Conservation (phyloP, 768 basidiomycete genomes). For the Serendipita sp. region DNA sequence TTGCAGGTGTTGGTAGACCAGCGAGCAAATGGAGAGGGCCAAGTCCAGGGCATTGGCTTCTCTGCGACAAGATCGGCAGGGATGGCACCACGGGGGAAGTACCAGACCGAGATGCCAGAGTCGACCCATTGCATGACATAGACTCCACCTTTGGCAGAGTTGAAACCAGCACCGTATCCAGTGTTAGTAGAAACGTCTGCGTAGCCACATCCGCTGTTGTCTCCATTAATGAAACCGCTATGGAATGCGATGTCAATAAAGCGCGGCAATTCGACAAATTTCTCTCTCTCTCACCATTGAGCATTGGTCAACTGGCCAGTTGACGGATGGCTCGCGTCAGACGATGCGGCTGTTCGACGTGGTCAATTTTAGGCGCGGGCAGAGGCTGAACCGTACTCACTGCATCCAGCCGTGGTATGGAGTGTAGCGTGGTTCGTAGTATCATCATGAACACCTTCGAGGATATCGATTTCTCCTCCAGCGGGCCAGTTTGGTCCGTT, state of each 20-base stretch:
- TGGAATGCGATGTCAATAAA: background rate
- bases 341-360: background rate
- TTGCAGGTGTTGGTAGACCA: slow-evolving; percentile 65
- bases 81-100: slow-evolving; percentile 58
- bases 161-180: slow-evolving; percentile 78
- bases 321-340: slow-evolving; percentile 1
- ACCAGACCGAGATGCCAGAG: slow-evolving; percentile 62
- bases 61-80: slow-evolving; percentile 63
- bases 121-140: slow-evolving; percentile 78
- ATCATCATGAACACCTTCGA: slow-evolving; percentile 71
- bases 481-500: slow-evolving; percentile 44
- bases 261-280: background rate
- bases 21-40: slow-evolving; percentile 63
- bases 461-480: slow-evolving; percentile 65
- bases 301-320: slow-evolving; percentile 14
- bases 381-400: slow-evolving; percentile 21
- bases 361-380: too few relatives aligned
- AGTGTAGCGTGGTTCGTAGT: slow-evolving; percentile 70
- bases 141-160: slow-evolving; percentile 69
- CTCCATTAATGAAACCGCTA: slow-evolving; percentile 46
- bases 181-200: slow-evolving; percentile 32
- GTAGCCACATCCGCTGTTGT: slow-evolving; percentile 71
- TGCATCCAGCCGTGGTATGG: slow-evolving; percentile 61
- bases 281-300: slow-evolving; percentile 24
- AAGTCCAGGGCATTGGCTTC: slow-evolving; percentile 54